These are phyloP conservation scores for Nicotiana otophora DNA, from an alignment of 257 asterid genomes.

Conservation along the genomic window DNA sequence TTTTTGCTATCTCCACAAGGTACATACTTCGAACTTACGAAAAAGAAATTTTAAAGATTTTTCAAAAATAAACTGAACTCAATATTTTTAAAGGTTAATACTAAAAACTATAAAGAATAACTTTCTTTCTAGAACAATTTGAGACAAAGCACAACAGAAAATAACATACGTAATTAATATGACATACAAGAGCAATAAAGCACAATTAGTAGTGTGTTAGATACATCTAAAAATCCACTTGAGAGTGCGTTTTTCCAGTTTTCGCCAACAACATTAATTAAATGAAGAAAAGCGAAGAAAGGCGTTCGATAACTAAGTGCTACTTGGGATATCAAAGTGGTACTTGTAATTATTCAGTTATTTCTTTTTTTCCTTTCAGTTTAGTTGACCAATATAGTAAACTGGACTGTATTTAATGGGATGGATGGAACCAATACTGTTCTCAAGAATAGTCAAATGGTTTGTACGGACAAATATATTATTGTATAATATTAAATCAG, in stretches of 20 bases:
- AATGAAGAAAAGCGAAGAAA: neutral
- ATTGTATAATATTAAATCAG: neutral
- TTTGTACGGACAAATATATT: neutral
- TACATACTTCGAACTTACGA: too few relatives aligned
- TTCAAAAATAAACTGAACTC: too few relatives aligned
- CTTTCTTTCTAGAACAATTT: neutral
- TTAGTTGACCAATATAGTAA: neutral
- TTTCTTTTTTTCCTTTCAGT: too few relatives aligned
- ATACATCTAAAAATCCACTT: neutral
- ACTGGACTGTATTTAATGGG: neutral
- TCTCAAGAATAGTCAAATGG: neutral
- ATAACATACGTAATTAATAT: neutral
- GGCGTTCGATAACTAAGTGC: neutral
- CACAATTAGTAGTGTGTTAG: neutral
- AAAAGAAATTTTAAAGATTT: too few relatives aligned
- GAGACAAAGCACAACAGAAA: neutral
- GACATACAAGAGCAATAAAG: neutral
- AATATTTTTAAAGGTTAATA: too few relatives aligned
- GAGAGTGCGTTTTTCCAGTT: neutral
- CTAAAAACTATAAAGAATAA: too few relatives aligned
- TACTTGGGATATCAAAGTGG: neutral
- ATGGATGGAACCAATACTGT: neutral
- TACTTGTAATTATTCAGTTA: neutral
- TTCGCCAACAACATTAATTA: neutral
- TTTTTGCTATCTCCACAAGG: too few relatives aligned